Evolutionary conservation across 805 yeast species (phyloP).

Genomic region (Priceomyces medius): DNA sequence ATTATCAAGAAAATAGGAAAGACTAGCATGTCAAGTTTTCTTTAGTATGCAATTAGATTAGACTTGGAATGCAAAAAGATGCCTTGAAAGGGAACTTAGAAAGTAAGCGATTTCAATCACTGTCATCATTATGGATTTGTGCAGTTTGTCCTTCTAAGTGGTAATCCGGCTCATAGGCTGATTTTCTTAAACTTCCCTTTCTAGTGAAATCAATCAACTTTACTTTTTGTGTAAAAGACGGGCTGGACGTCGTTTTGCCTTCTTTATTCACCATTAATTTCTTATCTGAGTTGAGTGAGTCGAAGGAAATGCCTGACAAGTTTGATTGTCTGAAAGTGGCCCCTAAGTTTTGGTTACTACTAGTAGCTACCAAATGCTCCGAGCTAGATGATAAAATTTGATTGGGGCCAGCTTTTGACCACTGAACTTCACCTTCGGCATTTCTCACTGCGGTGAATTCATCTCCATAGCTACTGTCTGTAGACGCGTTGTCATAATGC

Average conservation of each 20-base stretch:
- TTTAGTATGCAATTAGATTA: background rate
- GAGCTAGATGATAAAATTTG: constrained; percentile 12
- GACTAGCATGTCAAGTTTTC: background rate
- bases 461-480: constrained; percentile 21
- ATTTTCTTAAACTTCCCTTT: constrained; percentile 41
- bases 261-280: constrained; percentile 9
- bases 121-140: constrained; percentile 32
- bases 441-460: constrained; percentile 29
- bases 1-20: background rate
- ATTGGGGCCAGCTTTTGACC: constrained; percentile 21
- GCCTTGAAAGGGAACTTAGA: background rate
- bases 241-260: constrained; percentile 12
- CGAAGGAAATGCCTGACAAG: constrained; percentile 22
- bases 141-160: constrained; percentile 34
- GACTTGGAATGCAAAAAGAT: background rate
- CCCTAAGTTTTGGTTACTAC: constrained; percentile 1
- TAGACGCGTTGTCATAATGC: constrained; percentile 10
- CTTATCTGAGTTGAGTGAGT: constrained; percentile 12
- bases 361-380: constrained; percentile 10
- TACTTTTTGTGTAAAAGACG: constrained; percentile 28
- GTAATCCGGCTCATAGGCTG: constrained; percentile 33
- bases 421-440: constrained; percentile 29
- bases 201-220: constrained; percentile 50
- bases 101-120: constrained; percentile 17
- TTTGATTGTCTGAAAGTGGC: constrained; percentile 13